phyloP scores from a whole-genome alignment of 2,329 filamentous ascomycete genomes.

The Ophiostoma perfectum region DNA sequence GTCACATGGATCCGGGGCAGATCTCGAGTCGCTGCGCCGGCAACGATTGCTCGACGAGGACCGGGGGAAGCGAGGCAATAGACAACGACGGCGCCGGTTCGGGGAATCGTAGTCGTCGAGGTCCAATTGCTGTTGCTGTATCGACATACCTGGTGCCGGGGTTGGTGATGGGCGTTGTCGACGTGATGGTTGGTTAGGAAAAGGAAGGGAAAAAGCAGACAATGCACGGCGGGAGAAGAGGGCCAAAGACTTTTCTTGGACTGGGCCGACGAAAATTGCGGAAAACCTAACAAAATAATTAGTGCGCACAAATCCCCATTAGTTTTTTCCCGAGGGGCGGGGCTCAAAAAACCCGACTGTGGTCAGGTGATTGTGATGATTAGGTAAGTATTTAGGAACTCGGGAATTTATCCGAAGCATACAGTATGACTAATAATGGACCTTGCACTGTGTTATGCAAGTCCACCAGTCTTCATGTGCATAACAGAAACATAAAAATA shows the following conservation, averaged over 20 bases:
- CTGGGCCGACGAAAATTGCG: constrained; percentile 20
- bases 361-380: constrained; percentile 19
- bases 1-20: not conserved
- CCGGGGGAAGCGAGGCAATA: not conserved
- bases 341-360: constrained; percentile 18
- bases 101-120: not conserved
- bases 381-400: not conserved
- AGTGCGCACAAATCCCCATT: constrained; percentile 26
- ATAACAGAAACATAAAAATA: not conserved
- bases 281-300: constrained; percentile 24
- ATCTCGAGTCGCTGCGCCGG: not conserved
- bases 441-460: not conserved
- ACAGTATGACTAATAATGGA: not conserved
- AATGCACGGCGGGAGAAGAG: constrained; percentile 17
- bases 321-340: constrained; percentile 20
- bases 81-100: not conserved
- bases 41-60: constrained; percentile 4
- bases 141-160: constrained; percentile 25
- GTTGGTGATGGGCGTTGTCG: constrained; percentile 24
- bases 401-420: not conserved
- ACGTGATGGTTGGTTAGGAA: constrained; percentile 23
- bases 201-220: constrained; percentile 14
- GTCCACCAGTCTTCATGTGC: not conserved
- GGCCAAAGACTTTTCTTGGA: constrained; percentile 21
- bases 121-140: not conserved